Conservation (phyloP, 306 rosid genomes). For the Pachyrhizus erosus region DNA sequence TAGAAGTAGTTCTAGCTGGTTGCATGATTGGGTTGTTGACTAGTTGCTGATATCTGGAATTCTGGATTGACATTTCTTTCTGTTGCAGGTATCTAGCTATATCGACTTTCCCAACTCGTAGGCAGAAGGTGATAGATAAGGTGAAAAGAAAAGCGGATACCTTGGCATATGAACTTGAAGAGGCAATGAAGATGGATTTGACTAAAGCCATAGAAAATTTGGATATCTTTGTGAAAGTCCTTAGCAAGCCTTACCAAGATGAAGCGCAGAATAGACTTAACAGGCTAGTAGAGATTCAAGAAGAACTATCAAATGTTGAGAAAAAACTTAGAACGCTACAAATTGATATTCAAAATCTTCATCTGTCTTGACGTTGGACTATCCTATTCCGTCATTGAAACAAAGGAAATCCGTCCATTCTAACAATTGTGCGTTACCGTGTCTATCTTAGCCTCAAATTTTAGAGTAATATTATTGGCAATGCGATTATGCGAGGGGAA, state of each 20-base stretch:
- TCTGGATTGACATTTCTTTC: constrained; percentile 22
- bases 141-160: constrained; percentile 78
- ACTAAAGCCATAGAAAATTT: constrained; percentile 62
- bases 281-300: constrained; percentile 64
- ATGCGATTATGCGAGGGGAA: neutral
- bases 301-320: constrained; percentile 66
- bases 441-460: neutral
- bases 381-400: constrained; percentile 15
- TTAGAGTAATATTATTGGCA: neutral
- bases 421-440: neutral
- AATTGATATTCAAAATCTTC: constrained; percentile 85
- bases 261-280: constrained; percentile 74
- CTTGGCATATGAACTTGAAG: constrained; percentile 77
- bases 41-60: constrained; percentile 9
- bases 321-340: constrained; percentile 72
- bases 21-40: constrained; percentile 8
- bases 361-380: constrained; percentile 56
- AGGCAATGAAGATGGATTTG: constrained; percentile 90
- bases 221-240: constrained; percentile 58
- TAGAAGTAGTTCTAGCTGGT: neutral
- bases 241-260: constrained; percentile 81
- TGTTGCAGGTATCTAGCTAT: constrained; percentile 69
- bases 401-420: neutral
- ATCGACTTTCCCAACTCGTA: constrained; percentile 76
- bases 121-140: constrained; percentile 70